A percentile compares a stretch with the other conserved stretches of the same genome.
Conservation (phyloP, 73 alveolate genomes). For the Durusdinium trenchii region DNA sequence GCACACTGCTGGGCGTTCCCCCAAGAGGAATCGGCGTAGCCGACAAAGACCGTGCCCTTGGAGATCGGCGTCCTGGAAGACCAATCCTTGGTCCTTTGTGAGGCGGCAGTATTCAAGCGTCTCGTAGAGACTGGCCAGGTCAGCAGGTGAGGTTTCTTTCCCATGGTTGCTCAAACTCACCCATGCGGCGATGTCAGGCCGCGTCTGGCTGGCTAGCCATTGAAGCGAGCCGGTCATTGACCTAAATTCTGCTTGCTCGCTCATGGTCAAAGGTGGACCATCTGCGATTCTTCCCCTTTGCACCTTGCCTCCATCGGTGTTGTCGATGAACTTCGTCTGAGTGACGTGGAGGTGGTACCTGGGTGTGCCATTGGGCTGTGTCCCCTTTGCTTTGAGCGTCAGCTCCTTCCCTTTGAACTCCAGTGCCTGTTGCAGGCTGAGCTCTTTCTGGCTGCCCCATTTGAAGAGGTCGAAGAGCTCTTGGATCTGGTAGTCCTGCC, state of each 20-base stretch:
- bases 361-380: too few relatives aligned
- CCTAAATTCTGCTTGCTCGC: background rate
- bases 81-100: background rate
- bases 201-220: background rate
- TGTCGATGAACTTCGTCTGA: background rate
- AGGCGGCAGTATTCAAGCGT: background rate
- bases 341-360: background rate
- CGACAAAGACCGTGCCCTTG: background rate
- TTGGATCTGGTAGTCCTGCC: constrained; percentile 15
- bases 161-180: constrained; percentile 5
- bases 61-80: background rate
- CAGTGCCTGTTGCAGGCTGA: background rate
- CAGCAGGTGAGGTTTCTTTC: background rate
- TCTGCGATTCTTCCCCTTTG: background rate
- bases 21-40: constrained; percentile 3
- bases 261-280: background rate
- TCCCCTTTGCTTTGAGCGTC: background rate
- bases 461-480: constrained; percentile 1
- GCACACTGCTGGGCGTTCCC: background rate
- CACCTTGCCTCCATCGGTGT: background rate
- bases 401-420: constrained; percentile 57
- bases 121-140: background rate
- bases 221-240: background rate
- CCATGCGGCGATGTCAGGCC: constrained; percentile 1
- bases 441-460: background rate